phyloP scores from a whole-genome alignment of 352 stramenopile genomes.

The Phytopythium boreale region DNA sequence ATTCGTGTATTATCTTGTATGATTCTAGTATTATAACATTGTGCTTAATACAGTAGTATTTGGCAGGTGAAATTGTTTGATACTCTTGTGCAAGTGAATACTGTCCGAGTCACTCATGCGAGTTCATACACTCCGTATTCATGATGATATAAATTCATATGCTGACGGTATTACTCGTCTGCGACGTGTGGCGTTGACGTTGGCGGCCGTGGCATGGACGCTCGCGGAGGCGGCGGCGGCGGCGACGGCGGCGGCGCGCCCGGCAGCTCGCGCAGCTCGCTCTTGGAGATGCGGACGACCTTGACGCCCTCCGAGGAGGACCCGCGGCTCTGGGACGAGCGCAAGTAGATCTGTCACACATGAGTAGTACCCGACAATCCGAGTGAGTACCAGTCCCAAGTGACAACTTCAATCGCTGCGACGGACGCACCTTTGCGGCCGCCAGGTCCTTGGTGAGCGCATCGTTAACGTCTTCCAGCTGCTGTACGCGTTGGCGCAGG shows the following conservation, averaged over 20 bases:
- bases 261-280: slow-evolving; percentile 58
- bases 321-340: slow-evolving; percentile 39
- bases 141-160: no score
- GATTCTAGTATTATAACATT: no score
- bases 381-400: neutral
- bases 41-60: no score
- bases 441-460: slow-evolving; percentile 73
- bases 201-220: neutral
- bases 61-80: no score
- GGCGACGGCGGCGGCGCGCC: slow-evolving; percentile 18
- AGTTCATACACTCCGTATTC: no score
- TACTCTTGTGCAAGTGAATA: no score
- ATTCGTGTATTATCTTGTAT: no score
- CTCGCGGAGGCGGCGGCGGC: neutral
- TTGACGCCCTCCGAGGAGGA: slow-evolving; percentile 24
- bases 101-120: no score
- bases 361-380: no score
- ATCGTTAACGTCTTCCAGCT: slow-evolving; percentile 76
- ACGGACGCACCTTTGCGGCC: slow-evolving; percentile 43
- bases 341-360: slow-evolving; percentile 44
- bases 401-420: neutral
- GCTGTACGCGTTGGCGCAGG: slow-evolving; percentile 53
- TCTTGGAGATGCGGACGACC: slow-evolving; percentile 64
- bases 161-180: slow-evolving; percentile 4
- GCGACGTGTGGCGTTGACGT: slow-evolving; percentile 13